These are phyloP conservation scores for Pleurotus giganteus DNA, from an alignment of 768 basidiomycete species.

Conservation along the genomic window DNA sequence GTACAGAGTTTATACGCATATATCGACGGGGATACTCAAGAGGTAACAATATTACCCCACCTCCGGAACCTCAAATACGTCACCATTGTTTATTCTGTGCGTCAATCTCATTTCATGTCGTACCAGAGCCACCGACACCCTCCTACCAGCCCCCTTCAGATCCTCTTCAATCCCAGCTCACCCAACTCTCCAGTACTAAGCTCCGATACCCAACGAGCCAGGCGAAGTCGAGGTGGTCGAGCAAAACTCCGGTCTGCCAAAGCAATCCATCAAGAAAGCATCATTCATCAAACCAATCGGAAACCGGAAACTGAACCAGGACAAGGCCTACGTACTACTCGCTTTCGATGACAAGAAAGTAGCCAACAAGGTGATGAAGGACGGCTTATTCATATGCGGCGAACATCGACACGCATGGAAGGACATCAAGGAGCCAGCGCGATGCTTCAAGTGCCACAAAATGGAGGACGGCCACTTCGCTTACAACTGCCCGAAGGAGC, in stretches of 20 bases:
- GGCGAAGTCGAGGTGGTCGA: constrained; percentile 11
- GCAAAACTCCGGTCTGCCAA: constrained; percentile 10
- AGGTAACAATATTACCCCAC: too few relatives aligned
- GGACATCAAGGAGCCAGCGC: constrained; percentile 3
- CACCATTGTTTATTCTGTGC: too few relatives aligned
- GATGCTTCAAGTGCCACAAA: constrained; percentile 1
- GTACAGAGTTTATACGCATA: too few relatives aligned
- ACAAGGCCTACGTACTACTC: constrained; percentile 21
- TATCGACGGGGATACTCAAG: too few relatives aligned
- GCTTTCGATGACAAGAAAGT: constrained; percentile 11
- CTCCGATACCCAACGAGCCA: not conserved
- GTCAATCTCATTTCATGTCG: too few relatives aligned
- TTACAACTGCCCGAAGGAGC: not conserved
- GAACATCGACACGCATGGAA: constrained; percentile 11
- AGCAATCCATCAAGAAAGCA: constrained; percentile 9
- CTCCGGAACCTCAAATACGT: too few relatives aligned
- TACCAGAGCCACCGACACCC: too few relatives aligned
- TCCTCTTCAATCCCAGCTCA: too few relatives aligned
- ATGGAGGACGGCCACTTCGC: constrained; percentile 1
- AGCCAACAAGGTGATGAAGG: constrained; percentile 15
- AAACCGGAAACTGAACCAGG: constrained; percentile 15
- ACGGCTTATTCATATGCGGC: constrained; percentile 16
- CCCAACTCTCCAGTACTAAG: too few relatives aligned
- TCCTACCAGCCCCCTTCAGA: too few relatives aligned
- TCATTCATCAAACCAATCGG: constrained; percentile 26